phyloP scores from a whole-genome alignment of 306 rosid genomes.

The Rosa lucieae region DNA sequence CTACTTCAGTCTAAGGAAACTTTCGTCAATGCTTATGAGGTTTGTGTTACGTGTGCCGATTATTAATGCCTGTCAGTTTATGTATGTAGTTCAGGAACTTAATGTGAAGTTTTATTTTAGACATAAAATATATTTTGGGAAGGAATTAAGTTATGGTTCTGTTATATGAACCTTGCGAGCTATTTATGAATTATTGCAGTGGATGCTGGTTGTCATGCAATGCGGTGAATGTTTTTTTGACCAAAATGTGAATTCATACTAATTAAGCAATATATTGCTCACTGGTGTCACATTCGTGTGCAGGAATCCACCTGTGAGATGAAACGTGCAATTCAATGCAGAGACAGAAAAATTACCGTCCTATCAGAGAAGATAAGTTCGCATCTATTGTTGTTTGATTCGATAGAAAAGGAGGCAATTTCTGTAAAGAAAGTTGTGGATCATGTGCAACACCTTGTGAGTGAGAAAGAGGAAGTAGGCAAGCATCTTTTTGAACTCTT shows the following conservation, averaged over 20 bases:
- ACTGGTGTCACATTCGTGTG: conserved; percentile 8
- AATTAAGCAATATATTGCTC: neutral
- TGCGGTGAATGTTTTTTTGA: neutral
- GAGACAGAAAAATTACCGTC: conserved; percentile 59
- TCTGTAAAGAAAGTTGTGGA: conserved; percentile 59
- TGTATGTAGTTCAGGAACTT: neutral
- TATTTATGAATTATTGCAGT: neutral
- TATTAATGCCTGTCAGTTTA: neutral
- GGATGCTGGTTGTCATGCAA: neutral
- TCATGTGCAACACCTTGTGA: conserved; percentile 50
- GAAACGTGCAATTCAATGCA: conserved; percentile 50
- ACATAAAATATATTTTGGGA: neutral
- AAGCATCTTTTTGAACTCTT: conserved; percentile 35
- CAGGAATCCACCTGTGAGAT: conserved; percentile 66
- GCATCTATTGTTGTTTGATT: conserved; percentile 59
- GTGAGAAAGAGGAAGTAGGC: conserved; percentile 74
- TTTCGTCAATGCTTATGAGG: conserved; percentile 71
- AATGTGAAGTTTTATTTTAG: neutral
- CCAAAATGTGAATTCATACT: neutral
- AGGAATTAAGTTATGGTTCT: neutral
- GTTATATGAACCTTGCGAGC: neutral
- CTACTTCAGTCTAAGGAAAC: conserved; percentile 58
- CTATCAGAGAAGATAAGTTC: conserved; percentile 71
- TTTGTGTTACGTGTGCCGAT: conserved; percentile 1
- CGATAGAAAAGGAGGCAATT: conserved; percentile 65